Base-by-base conservation (phyloP, 192 early-diverging fungal genomes). In the Podila clonocystis region DNA sequence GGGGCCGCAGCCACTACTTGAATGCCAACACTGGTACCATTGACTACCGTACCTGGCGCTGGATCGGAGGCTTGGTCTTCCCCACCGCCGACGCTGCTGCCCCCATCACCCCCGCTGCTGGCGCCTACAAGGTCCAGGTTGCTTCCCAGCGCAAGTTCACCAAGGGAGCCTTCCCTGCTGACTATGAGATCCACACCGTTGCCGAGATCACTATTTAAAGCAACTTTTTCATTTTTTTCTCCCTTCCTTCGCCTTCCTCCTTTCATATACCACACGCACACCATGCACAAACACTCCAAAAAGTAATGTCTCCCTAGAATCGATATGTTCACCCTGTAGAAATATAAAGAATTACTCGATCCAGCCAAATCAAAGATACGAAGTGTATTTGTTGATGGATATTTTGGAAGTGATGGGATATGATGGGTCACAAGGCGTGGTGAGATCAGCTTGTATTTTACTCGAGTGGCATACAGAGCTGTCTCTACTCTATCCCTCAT, bases 11-110 rank as follows among this genome's bases (percentile, higher is more conserved):
- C 52, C 52, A 55, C 24, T 22, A 24, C 52, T 0, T 55, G 20
- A 26, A 24, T 22, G 0, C 52, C 52, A 24, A 26, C 9, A 55
- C 20, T 22, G 4, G 19, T 0, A 55, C 0, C 2, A n/a, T 24
- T 17, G 52, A 55, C n/a, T 55, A 55, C 52, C 52, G 52, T 22
- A 55, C 52, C 52, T 55, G 52, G 52, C n/a, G 24, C 52, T 55
- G 52, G 52, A 11, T 55, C 20, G 52, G 24, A 55, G 52, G 52
- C 52, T 24, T 9, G 52, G 52, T 55, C 52, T 55, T 55, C 24
- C n/a, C 52, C 24, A 55, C 52, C 2, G 52, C n/a, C 26, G 52
- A 55, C 9, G 52, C 52, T 22, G 24, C 5, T 9, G 11, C 52
- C 8, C 52, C 52, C 22, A 24, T 55, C 52, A 22, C n/a, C 52